These are phyloP conservation scores for Nothopassalora personata DNA, from an alignment of 2,329 filamentous ascomycete genomes.

Conservation along the genomic window DNA sequence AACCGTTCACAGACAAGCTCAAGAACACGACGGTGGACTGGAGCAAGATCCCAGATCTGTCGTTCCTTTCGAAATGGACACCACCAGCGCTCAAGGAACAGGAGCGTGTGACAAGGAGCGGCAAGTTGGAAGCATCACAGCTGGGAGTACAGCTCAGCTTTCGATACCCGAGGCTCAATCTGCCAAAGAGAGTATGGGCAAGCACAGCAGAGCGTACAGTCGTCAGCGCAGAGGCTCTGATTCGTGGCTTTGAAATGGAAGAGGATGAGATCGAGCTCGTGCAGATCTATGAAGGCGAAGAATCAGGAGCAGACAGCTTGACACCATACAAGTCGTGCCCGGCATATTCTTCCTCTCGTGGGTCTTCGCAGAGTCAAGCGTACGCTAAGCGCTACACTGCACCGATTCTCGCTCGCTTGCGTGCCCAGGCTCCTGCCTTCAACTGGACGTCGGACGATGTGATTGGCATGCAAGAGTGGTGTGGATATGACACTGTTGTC, in stretches of 20 bases:
- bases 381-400: constrained; percentile 50
- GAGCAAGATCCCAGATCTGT: constrained; percentile 50
- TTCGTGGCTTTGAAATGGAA: constrained; percentile 51
- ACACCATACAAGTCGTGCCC: constrained; percentile 63
- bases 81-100: constrained; percentile 50
- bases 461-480: constrained; percentile 64
- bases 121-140: constrained; percentile 55
- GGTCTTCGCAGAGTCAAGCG: constrained; percentile 47
- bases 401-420: constrained; percentile 55
- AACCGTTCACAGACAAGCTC: constrained; percentile 52
- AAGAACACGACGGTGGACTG: constrained; percentile 56
- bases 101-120: constrained; percentile 57
- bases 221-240: constrained; percentile 54
- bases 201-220: constrained; percentile 59
- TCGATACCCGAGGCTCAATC: constrained; percentile 51
- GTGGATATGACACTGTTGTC: constrained; percentile 66
- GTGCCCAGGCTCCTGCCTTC: constrained; percentile 50
- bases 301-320: constrained; percentile 55
- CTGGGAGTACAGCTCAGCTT: constrained; percentile 55
- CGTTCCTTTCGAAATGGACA: constrained; percentile 54
- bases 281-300: constrained; percentile 51
- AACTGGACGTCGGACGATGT: constrained; percentile 61
- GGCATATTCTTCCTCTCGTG: constrained; percentile 54
- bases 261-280: constrained; percentile 52
- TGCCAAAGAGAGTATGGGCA: constrained; percentile 55